A percentile compares a stretch with the other conserved stretches of the same genome.
phyloP scores from a whole-genome alignment of 371 early-diverging fungal species.

The Capniomyces stellatus region DNA sequence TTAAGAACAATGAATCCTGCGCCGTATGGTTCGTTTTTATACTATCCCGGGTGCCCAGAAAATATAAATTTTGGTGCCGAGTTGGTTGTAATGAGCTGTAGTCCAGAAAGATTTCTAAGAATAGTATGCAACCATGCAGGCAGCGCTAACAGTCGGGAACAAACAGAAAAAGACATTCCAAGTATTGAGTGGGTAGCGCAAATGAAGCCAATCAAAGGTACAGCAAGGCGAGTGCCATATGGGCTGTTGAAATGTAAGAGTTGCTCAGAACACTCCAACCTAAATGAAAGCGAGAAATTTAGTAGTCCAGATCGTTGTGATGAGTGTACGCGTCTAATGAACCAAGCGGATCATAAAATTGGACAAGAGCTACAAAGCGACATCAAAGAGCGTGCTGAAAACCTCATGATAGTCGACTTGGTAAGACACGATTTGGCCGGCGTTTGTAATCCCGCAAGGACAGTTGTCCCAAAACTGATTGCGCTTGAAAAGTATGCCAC shows the following conservation, averaged over 20 bases:
- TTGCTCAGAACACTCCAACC: not conserved
- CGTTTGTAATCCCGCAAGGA: conserved; percentile 41
- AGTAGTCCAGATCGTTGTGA: not conserved
- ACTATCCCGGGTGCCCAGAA: conserved; percentile 16
- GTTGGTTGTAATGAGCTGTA: conserved; percentile 7
- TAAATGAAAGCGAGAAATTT: not conserved
- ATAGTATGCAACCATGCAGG: not conserved
- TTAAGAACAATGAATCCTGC: conserved; percentile 64
- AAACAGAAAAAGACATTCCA: not conserved
- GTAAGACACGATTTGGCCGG: conserved; percentile 75
- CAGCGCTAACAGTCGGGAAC: not conserved
- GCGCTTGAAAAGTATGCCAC: conserved; percentile 75
- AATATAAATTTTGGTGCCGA: not conserved
- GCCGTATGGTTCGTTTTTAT: conserved; percentile 62
- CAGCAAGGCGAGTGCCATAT: conserved; percentile 23
- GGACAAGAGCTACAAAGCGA: conserved; percentile 36
- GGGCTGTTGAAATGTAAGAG: not conserved
- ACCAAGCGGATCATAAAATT: conserved; percentile 19
- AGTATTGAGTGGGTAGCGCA: conserved; percentile 33
- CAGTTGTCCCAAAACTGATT: conserved; percentile 73
- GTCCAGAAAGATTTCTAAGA: conserved; percentile 74
- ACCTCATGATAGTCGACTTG: conserved; percentile 95
- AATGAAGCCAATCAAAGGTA: conserved; percentile 96
- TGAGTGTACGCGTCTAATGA: conserved; percentile 13
- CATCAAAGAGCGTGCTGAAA: conserved; percentile 87